These are phyloP conservation scores for Nephelium lappaceum DNA, from an alignment of 345 rosid genomes.

Conservation along the genomic window DNA sequence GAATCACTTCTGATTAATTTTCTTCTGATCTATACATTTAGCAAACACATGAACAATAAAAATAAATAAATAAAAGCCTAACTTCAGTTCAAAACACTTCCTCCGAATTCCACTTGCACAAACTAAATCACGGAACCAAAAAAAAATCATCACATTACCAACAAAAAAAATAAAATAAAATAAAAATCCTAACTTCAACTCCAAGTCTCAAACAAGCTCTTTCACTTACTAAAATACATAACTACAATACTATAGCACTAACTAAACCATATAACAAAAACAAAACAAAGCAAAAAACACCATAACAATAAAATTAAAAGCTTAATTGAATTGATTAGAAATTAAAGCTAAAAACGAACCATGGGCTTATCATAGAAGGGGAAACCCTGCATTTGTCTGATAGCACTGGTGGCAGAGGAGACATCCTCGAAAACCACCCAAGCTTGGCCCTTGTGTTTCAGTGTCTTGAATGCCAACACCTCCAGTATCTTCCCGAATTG, in stretches of 20 bases:
- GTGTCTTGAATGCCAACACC: slow-evolving; percentile 86
- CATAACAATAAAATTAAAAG: too few species aligned
- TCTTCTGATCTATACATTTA: background rate
- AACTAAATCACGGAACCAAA: background rate
- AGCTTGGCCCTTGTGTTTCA: slow-evolving; percentile 99
- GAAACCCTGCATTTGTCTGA: slow-evolving; percentile 86
- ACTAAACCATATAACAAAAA: background rate
- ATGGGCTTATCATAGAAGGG: slow-evolving; percentile 93
- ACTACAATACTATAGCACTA: background rate
- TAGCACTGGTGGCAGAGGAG: slow-evolving; percentile 70
- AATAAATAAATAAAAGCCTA: background rate
- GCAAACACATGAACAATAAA: background rate
- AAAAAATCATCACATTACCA: background rate
- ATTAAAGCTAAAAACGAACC: slow-evolving; percentile 43
- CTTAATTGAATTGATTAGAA: background rate
- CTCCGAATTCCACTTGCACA: background rate
- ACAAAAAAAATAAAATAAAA: background rate
- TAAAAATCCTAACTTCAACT: background rate
- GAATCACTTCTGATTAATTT: background rate
- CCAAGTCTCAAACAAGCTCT: background rate
- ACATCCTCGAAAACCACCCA: slow-evolving; percentile 92
- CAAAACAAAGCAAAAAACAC: background rate
- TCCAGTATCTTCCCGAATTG: slow-evolving; percentile 95
- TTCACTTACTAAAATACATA: background rate
- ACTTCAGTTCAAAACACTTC: background rate